A percentile compares a stretch with the other conserved stretches of the same genome.
Conservation (phyloP, 805 yeast genomes). For the Jamesozyma piceae region DNA sequence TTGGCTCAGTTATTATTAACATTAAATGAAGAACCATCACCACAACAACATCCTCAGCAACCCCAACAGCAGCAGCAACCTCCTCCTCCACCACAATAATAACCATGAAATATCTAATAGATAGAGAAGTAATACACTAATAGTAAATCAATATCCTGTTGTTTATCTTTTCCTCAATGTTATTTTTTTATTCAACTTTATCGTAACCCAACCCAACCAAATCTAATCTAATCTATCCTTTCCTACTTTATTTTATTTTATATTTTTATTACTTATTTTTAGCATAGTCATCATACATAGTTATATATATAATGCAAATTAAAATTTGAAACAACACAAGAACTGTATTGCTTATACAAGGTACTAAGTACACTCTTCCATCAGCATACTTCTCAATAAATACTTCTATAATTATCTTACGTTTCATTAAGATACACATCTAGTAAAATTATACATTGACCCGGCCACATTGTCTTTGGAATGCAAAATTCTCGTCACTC, state of each 20-base stretch:
- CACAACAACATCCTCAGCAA: slow-evolving; percentile 2
- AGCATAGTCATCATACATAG: slow-evolving; percentile 1
- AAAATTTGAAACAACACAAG: neutral
- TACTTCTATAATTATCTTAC: too few relatives aligned
- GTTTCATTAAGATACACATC: too few relatives aligned
- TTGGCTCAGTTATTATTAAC: slow-evolving; percentile 71
- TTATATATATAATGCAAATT: too few relatives aligned
- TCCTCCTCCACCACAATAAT: slow-evolving; percentile 1
- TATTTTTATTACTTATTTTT: neutral
- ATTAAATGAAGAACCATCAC: slow-evolving; percentile 35
- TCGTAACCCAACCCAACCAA: too few relatives aligned
- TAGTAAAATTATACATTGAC: too few relatives aligned
- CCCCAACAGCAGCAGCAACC: slow-evolving; percentile 1
- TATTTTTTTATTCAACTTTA: neutral
- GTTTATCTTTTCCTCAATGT: neutral
- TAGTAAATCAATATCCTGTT: neutral
- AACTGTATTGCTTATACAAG: too few relatives aligned
- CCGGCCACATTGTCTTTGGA: too few relatives aligned
- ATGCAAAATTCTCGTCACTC: neutral
- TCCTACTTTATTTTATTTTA: neutral
- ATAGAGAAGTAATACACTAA: too few relatives aligned
- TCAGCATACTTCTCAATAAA: too few relatives aligned
- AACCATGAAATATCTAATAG: neutral
- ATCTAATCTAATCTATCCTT: neutral
- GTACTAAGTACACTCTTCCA: too few relatives aligned